These are phyloP conservation scores for Immersiella caudata DNA, from an alignment of 495 filamentous ascomycete genomes.

Conservation along the genomic window DNA sequence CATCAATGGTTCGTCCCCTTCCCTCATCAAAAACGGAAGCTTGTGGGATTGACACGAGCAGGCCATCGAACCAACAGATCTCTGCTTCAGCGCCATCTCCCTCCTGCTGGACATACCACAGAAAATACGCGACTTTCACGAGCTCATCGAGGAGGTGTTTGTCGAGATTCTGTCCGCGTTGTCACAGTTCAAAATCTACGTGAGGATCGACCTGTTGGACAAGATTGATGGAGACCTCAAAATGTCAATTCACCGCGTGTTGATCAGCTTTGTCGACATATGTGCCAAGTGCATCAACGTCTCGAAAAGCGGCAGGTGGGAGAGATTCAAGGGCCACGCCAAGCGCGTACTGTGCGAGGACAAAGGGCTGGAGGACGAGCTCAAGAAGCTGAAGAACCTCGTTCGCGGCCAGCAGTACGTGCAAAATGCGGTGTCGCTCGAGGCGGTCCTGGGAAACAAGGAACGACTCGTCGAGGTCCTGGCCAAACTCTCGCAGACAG, in stretches of 20 bases:
- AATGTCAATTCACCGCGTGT: background rate
- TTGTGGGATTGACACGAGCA: background rate
- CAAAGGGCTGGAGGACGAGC: background rate
- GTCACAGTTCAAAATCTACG: constrained; percentile 11
- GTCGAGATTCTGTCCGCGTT: background rate
- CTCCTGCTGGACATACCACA: constrained; percentile 9
- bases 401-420: constrained; percentile 3
- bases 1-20: background rate
- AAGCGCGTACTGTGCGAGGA: constrained; percentile 4
- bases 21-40: background rate
- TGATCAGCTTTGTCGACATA: constrained; percentile 14
- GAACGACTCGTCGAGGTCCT: background rate
- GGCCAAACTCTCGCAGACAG: background rate
- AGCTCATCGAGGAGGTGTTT: background rate
- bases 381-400: constrained; percentile 3
- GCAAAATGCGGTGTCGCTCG: background rate
- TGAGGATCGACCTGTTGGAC: background rate
- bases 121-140: constrained; percentile 8
- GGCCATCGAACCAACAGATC: background rate
- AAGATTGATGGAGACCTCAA: constrained; percentile 3
- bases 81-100: constrained; percentile 8
- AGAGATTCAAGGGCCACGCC: constrained; percentile 13
- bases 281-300: constrained; percentile 9
- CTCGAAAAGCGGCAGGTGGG: background rate
- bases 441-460: background rate